Conservation (phyloP, 805 yeast species). For the Candida anglica region DNA sequence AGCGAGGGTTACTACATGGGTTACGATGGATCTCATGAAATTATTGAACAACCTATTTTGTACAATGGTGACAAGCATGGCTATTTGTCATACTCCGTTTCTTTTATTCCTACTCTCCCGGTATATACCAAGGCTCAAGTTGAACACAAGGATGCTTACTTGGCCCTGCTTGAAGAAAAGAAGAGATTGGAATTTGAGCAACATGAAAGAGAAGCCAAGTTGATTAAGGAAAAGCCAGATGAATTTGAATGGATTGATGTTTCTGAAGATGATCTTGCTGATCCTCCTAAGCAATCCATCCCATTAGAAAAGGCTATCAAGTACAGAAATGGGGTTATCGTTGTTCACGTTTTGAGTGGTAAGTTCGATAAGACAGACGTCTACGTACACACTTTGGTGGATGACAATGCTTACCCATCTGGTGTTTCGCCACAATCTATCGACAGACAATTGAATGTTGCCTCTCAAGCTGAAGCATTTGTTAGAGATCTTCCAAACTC, state of each 20-base stretch:
- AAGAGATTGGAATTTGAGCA: slow-evolving; percentile 37
- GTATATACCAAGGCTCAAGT: slow-evolving; percentile 58
- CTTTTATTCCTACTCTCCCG: slow-evolving; percentile 64
- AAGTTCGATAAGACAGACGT: slow-evolving; percentile 43
- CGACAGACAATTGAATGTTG: slow-evolving; percentile 38
- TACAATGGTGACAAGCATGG: slow-evolving; percentile 42
- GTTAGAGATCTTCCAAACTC: slow-evolving; percentile 71
- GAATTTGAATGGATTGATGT: slow-evolving; percentile 63
- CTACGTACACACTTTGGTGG: slow-evolving; percentile 57
- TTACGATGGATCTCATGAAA: slow-evolving; percentile 48
- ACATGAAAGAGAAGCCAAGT: slow-evolving; percentile 46
- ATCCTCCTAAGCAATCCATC: slow-evolving; percentile 40
- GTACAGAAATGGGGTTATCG: slow-evolving; percentile 60
- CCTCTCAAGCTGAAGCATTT: slow-evolving; percentile 56
- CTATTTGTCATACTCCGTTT: slow-evolving; percentile 47
- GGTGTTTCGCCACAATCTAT: slow-evolving; percentile 47
- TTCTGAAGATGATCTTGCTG: slow-evolving; percentile 26
- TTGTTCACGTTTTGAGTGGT: slow-evolving; percentile 52
- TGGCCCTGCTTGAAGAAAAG: slow-evolving; percentile 30
- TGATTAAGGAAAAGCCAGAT: slow-evolving; percentile 53
- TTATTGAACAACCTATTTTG: slow-evolving; percentile 42
- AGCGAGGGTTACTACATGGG: slow-evolving; percentile 44
- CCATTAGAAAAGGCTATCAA: slow-evolving; percentile 50
- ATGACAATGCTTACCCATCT: slow-evolving; percentile 60
- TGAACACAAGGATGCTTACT: slow-evolving; percentile 40